Evolutionary conservation across 192 early-diverging fungal species (phyloP), one percentile per base, ranked within the genome.

Genomic region (Powellomyces hirtus): DNA sequence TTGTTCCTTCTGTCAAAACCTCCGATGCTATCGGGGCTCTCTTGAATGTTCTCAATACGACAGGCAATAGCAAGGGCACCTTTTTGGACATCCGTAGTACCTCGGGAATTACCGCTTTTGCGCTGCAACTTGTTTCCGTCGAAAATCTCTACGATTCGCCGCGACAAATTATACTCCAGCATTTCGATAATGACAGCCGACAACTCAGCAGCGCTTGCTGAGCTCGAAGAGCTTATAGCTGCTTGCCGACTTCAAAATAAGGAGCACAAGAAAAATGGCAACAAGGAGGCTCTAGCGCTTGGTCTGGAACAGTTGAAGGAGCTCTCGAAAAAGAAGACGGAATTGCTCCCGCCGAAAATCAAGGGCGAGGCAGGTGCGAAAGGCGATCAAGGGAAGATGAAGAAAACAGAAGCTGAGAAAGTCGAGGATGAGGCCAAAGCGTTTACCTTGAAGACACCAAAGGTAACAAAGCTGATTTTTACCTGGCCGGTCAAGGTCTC

Each of bases 401-500:
- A 27, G 37, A 30, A 49, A 5, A 10, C 66, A 0, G 35, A 37
- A n/a, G 29, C 49, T n/a, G 57, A 36, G 37, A 1, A 52, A 7
- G 59, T 14, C 5, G 66, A 68, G 38, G n/a, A n/a, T n/a, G 46
- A 40, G 7, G 59, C 50, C 26, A 64, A 64, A 33, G 34, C 38
- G 1, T 73, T 73, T 35, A 73, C 64, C 18, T 51, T 73, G n/a
- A 73, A 73, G 40, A 67, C 64, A 4, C 64, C 72, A 1, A 73
- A 73, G 72, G 72, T 73, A 55, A 42, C 11, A 20, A 16, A n/a
- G n/a, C n/a, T n/a, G n/a, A n/a, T n/a, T n/a, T n/a, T n/a, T n/a
- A n/a, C n/a, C n/a, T n/a, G n/a, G n/a, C n/a, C n/a, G n/a, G n/a
- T n/a, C n/a, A n/a, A n/a, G n/a, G n/a, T n/a, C n/a, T n/a, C n/a